Base-by-base conservation (phyloP, 2,329 filamentous ascomycete genomes). In the Fusarium sp. region DNA sequence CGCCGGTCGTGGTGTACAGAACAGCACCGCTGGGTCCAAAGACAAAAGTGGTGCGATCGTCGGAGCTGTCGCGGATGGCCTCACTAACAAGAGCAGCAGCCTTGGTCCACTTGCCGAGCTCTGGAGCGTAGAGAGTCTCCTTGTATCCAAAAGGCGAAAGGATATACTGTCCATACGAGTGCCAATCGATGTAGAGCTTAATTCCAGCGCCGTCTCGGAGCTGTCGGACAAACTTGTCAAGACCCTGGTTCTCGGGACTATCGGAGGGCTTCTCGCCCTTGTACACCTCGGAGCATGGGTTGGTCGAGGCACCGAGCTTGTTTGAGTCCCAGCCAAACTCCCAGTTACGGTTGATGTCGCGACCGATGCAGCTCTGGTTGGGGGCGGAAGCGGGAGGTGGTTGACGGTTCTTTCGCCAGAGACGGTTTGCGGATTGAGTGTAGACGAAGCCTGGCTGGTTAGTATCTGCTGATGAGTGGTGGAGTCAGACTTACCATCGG, bases 261-360 rank as follows among this genome's bases (percentile, higher is more conserved):
- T 87, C 84, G 18, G 83, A 82, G 2, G 84, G 79, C 25, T 78
- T 73, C 25, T 80, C 73, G 33, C 86, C 86, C 73, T 80, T 81
- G 76, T 86, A 89, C 1, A 81, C 83, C 75, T 89, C 81, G 2
- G 79, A 80, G 79, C 87, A 88, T 22, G 87, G 86, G 74, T 88
- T 81, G 2, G 85, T 86, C 0, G 85, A 87, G 4, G 85, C 84
- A 36, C 87, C 87, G 18, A 79, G 82, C 5, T 82, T 79, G 18
- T 81, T 81, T 2, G 84, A 76, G 60, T 82, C 82, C 88, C 88
- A 89, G 63, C 81, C 82, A 66, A 84, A 87, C 38, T 84, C 84
- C 87, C 87, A 89, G 79, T 89, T 89, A 61, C 88, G 84, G 79
- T 90, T 89, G 72, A 88, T 84, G 70, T 90, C 88, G 8, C 82